Base-by-base conservation (phyloP, 345 rosid genomes). In the Salix caprea region DNA sequence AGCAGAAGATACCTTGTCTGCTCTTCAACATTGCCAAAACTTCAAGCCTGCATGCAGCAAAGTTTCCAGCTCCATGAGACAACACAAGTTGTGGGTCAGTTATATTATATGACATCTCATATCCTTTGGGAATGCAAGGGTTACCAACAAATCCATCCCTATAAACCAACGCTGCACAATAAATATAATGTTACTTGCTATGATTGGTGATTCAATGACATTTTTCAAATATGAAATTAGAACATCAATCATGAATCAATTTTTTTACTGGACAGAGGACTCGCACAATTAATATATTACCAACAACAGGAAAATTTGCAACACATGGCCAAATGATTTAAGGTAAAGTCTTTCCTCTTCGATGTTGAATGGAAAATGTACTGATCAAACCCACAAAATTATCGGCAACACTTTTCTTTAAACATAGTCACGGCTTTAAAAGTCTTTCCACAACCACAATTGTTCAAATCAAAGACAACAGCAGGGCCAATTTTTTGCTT, bases 41-140 rank as follows among this genome's bases (percentile, higher is more conserved):
- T 71, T 79, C 85, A 67, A 50, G 77, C 81, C 80, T 82, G 79
- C 89, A 87, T n/a, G 80, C 82, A 21, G 87, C 74, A 70, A 80
- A 82, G 83, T 87, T 84, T 54, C 89, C 89, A 77, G 84, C 72
- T 62, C 86, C 61, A 81, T 72, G 52, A 48, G 83, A 67, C 44
- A 46, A 16, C 40, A 73, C 40, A 77, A 75, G 72, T 78, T 77
- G 71, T 26, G 48, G 24, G 73, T 73, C 80, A 56, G 76, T 76
- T 32, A 2, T 36, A 77, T 64, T 76, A 8, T 71, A 73, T 80
- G 77, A 15, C 50, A 37, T 67, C 70, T 79, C 72, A 67, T 74
- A 81, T 75, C 87, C 89, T 75, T 74, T 81, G 44, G 87, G 84
- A 69, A 85, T 52, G 78, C 89, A 87, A 13, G 89, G 86, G 46